A percentile compares a stretch with the other conserved stretches of the same genome.
These are phyloP conservation scores for Starmerella stellata DNA, from an alignment of 805 yeast genomes.

Conservation along the genomic window DNA sequence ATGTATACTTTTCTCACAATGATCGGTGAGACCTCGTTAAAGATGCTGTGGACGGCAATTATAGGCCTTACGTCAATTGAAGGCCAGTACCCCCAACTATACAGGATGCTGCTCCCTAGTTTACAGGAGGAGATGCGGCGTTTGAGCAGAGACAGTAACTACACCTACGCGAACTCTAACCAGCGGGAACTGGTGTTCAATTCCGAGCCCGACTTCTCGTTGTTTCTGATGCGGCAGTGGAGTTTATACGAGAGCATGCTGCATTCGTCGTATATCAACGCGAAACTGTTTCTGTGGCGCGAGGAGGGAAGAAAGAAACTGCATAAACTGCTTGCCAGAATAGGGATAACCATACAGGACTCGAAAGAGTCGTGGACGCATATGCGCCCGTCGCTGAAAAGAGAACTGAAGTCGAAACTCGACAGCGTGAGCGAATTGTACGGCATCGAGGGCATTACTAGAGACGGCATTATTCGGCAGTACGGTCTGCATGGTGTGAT, in stretches of 20 bases:
- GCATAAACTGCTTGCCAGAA: slow-evolving; percentile 82
- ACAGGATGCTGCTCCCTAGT: slow-evolving; percentile 52
- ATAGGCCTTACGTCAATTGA: slow-evolving; percentile 77
- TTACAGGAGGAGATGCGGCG: slow-evolving; percentile 70
- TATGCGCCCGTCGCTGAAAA: slow-evolving; percentile 63
- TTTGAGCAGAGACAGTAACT: slow-evolving; percentile 23
- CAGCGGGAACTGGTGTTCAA: neutral
- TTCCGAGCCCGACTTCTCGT: slow-evolving; percentile 66
- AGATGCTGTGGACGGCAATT: slow-evolving; percentile 67
- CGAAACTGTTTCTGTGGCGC: slow-evolving; percentile 74
- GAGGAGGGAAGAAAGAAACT: slow-evolving; percentile 75
- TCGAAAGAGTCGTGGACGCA: slow-evolving; percentile 88
- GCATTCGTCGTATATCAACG: slow-evolving; percentile 79
- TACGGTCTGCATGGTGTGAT: slow-evolving; percentile 77
- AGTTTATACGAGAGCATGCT: slow-evolving; percentile 76
- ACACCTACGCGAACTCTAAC: slow-evolving; percentile 18
- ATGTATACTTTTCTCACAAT: slow-evolving; percentile 62
- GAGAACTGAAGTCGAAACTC: slow-evolving; percentile 50
- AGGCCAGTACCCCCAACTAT: slow-evolving; percentile 48
- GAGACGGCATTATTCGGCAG: slow-evolving; percentile 72
- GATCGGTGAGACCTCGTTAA: slow-evolving; percentile 60
- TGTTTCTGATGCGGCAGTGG: slow-evolving; percentile 82
- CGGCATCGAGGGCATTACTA: slow-evolving; percentile 63
- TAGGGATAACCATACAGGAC: slow-evolving; percentile 82
- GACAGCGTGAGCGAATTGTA: slow-evolving; percentile 51